Evolutionary conservation across 2,329 filamentous ascomycete genomes (phyloP).

Genomic region (Aspergillus quadrilineatus): DNA sequence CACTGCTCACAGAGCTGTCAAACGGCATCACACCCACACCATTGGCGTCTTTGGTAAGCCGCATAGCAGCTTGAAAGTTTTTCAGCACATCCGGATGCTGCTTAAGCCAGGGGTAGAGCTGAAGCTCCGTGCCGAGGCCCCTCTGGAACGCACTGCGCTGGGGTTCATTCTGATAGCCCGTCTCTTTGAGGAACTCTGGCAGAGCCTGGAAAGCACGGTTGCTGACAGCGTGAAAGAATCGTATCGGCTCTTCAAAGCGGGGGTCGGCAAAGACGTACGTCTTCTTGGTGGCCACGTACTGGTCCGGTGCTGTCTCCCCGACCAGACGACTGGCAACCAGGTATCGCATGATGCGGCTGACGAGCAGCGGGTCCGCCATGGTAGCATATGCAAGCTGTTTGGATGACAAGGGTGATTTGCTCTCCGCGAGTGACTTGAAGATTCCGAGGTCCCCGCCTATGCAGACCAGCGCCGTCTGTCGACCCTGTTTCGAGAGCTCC

Average conservation of each 20-base stretch:
- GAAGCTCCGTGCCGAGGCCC: neutral
- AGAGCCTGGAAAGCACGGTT: neutral
- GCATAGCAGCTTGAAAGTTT: neutral
- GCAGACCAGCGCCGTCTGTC: neutral
- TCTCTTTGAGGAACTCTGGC: neutral
- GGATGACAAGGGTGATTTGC: neutral
- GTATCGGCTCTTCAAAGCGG: neutral
- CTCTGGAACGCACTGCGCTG: neutral
- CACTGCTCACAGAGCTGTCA: neutral
- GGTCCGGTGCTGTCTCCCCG: neutral
- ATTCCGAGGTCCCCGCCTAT: neutral
- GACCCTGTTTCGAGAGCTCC: neutral
- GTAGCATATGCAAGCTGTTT: neutral
- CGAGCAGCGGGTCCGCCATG: neutral
- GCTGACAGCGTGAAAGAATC: neutral
- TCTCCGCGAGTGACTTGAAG: neutral
- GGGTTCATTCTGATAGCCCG: neutral
- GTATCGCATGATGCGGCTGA: neutral
- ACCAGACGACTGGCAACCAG: neutral
- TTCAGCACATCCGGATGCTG: neutral
- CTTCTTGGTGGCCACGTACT: neutral
- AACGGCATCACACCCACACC: neutral
- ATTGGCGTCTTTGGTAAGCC: neutral
- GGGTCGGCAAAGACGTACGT: neutral
- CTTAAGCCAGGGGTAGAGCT: neutral